phyloP scores from a whole-genome alignment of 2,329 filamentous ascomycete species.

The Xylaria arbuscula region DNA sequence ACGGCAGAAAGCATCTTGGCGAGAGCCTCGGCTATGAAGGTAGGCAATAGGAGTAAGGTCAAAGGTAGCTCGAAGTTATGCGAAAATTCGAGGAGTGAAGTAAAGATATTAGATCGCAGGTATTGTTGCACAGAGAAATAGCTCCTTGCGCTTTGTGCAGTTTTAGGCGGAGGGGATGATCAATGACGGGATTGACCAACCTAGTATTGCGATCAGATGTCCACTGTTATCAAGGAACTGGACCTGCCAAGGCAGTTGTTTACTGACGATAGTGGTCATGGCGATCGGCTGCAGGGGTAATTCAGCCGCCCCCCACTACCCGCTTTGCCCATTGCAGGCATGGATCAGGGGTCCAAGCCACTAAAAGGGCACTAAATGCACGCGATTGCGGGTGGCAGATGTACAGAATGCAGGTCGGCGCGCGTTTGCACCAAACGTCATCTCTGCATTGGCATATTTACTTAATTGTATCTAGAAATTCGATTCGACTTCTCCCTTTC shows the following conservation, averaged over 20 bases:
- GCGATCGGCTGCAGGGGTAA: neutral
- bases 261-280: conserved; percentile 6
- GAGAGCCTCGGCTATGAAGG: neutral
- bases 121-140: neutral
- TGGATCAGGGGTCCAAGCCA: conserved; percentile 15
- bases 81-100: neutral
- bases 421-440: conserved; percentile 26
- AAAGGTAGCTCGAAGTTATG: neutral
- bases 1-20: conserved; percentile 49
- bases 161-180: neutral
- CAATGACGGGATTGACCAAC: neutral
- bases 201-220: neutral
- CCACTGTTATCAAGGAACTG: neutral
- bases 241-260: neutral
- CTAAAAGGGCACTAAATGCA: conserved; percentile 23
- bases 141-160: neutral
- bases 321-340: conserved; percentile 22
- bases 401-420: conserved; percentile 11
- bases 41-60: neutral
- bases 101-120: neutral
- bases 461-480: neutral
- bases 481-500: neutral
- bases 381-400: conserved; percentile 5
- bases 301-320: conserved; percentile 26
- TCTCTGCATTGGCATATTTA: neutral